Conservation (phyloP, 108 stramenopile species). For the Mayamaea pseudoterrestris region DNA sequence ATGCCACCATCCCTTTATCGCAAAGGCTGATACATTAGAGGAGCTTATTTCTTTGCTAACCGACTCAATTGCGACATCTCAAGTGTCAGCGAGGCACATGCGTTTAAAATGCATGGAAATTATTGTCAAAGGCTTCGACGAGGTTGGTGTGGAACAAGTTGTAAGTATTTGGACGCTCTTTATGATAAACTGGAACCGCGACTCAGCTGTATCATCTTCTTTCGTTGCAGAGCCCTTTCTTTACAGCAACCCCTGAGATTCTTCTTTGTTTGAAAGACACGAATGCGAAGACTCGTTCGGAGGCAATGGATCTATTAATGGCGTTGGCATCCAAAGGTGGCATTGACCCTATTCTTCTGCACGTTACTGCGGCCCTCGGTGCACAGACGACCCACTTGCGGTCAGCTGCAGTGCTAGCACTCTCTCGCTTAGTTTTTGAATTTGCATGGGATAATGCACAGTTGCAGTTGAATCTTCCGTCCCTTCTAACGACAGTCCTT, state of each 20-base stretch:
- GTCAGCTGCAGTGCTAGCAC: conserved; percentile 76
- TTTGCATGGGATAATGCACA: conserved; percentile 31
- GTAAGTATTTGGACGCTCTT: conserved; percentile 3
- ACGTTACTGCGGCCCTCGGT: conserved; percentile 68
- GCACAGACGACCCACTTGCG: conserved; percentile 85
- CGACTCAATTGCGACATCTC: conserved; percentile 50
- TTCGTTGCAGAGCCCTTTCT: not conserved
- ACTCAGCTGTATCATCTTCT: not conserved
- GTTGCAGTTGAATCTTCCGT: conserved; percentile 56
- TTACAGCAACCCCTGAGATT: conserved; percentile 56
- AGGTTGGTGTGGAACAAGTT: conserved; percentile 26
- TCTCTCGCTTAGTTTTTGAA: conserved; percentile 66
- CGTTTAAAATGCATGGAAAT: conserved; percentile 57
- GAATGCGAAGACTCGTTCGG: conserved; percentile 82
- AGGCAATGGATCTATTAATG: conserved; percentile 69
- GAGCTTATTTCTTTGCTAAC: conserved; percentile 57
- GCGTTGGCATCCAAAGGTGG: conserved; percentile 48
- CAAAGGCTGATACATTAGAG: conserved; percentile 28
- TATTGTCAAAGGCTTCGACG: conserved; percentile 44
- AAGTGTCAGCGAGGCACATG: conserved; percentile 69
- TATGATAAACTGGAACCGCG: not conserved
- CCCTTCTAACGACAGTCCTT: conserved; percentile 66
- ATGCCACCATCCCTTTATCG: conserved; percentile 30
- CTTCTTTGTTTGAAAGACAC: conserved; percentile 89
- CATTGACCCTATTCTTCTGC: conserved; percentile 43